Evolutionary conservation across 2,329 filamentous ascomycete species (phyloP), one percentile per base, ranked within the genome.

Genomic region (Ascochyta clinopodiicola): DNA sequence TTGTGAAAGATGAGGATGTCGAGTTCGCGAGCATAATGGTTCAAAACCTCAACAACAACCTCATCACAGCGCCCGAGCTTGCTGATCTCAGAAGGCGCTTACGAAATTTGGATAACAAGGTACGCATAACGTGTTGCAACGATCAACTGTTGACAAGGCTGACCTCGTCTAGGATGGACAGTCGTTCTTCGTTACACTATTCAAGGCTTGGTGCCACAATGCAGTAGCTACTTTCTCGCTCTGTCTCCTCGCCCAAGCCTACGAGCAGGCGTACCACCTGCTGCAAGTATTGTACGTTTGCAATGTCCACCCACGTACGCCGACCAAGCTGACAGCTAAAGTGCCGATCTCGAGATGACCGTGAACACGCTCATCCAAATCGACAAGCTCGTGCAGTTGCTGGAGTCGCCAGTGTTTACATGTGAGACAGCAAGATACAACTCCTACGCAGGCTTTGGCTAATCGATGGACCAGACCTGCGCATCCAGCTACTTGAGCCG

Each of bases 1-100:
- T 99, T 9, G 95, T 98, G 75, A 96, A 93, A 71, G 95, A 99
- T 75, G 95, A 98, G 77, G 95, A 99, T 72, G 87, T 99, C 37
- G 96, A 99, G 74, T 99, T 99, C 76, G 94, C 95, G 15, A 97
- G 94, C 72, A 98, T 99, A 67, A 99, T 99, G 95, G 92, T 99
- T 27, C 95, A 99, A 75, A 98, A 98, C 69, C 82, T 99, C 47
- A 99, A 99, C 79, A 99, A 99, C 76, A 99, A 99, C 68, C 87
- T 99, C 50, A 97, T 99, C 63, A 99, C 96, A 1, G 95, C 96
- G 0, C 95, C 96, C 0, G 93, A 99, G 75, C 81, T 99, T 27
- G 87, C 91, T 1, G 96, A 98, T 66, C 82, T 99, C 60, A 87
- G 95, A 40, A 97, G 96, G 75, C 83, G 95, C 38, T 80, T 99